Conservation (phyloP, 805 yeast species). For the Maudiozyma serrabonitensis region DNA sequence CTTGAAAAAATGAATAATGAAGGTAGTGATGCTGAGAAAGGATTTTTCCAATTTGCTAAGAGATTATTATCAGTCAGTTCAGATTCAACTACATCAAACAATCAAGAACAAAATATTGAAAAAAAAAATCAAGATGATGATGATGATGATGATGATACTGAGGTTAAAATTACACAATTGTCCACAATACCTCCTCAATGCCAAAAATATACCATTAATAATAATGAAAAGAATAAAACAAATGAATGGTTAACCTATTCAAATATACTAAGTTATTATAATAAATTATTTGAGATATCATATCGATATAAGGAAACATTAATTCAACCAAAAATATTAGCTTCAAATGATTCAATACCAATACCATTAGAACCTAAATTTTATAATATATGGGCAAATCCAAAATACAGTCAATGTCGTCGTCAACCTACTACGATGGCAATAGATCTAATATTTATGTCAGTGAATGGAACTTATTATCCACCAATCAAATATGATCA, state of each 20-base stretch:
- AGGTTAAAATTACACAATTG: not conserved
- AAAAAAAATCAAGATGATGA: not conserved
- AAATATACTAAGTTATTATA: conserved; percentile 29
- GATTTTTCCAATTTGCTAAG: not conserved
- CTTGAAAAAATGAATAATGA: not conserved
- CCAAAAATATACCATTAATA: not conserved
- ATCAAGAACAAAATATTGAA: not conserved
- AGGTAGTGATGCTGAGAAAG: not conserved
- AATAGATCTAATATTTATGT: conserved; percentile 24
- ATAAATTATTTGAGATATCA: conserved; percentile 39
- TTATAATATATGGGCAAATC: conserved; percentile 26
- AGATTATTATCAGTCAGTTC: not conserved
- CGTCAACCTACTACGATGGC: conserved; percentile 18
- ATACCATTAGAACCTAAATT: conserved; percentile 27
- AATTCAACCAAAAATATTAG: conserved; percentile 31
- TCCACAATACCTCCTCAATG: not conserved
- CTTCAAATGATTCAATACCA: conserved; percentile 20
- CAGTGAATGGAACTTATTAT: conserved; percentile 8
- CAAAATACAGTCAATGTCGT: conserved; percentile 7
- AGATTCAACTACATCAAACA: not conserved
- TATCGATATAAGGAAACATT: conserved; percentile 32
- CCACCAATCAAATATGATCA: conserved; percentile 1
- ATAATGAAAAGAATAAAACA: not conserved
- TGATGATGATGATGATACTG: too few relatives aligned
- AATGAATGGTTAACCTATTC: conserved; percentile 25